Evolutionary conservation across 2,329 filamentous ascomycete genomes (phyloP), one percentile per base, ranked within the genome.

Genomic region (Fusarium haematococcum): DNA sequence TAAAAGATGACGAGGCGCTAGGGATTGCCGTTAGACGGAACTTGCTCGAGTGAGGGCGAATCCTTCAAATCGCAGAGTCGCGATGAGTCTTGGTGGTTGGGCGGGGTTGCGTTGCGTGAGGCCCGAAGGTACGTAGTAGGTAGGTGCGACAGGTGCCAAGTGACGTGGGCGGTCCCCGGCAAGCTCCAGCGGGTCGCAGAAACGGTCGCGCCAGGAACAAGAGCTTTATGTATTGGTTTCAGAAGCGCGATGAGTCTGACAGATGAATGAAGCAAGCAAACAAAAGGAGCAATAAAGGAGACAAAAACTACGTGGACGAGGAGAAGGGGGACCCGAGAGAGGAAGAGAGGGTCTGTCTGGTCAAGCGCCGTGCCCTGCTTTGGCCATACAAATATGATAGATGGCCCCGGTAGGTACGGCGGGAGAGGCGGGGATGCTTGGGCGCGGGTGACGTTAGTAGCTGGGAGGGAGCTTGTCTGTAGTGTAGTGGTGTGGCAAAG

Each of bases 161-260:
- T 71, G 65, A 68, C 70, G 66, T 68, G 60, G 66, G 65, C 63
- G 45, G 67, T 68, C 62, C 68, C 61, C 64, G 67, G 62, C 54
- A 58, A 75, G 66, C 69, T 74, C 71, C 76, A 76, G 69, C 59
- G 64, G 79, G 79, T 77, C 78, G 78, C 79, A 80, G 77, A 78
- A 78, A 78, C 71, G 78, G 79, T 65, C 78, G 75, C 75, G 63
- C 68, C 70, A 77, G 76, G 76, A 71, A 79, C 77, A 68, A 68
- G 57, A 63, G 32, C 39, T 58, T n/a, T 57, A 27, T 35, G 54
- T 37, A 57, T 54, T 35, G 66, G 41, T 67, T 67, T 52, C 43
- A 57, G 50, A 57, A 65, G 48, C 68, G 16, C n/a, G 45, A 35
- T 54, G 56, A 52, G 45, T 41, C 35, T 43, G 27, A 43, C n/a